Conservation (phyloP, 192 early-diverging fungal genomes). For the Linderina pennispora region DNA sequence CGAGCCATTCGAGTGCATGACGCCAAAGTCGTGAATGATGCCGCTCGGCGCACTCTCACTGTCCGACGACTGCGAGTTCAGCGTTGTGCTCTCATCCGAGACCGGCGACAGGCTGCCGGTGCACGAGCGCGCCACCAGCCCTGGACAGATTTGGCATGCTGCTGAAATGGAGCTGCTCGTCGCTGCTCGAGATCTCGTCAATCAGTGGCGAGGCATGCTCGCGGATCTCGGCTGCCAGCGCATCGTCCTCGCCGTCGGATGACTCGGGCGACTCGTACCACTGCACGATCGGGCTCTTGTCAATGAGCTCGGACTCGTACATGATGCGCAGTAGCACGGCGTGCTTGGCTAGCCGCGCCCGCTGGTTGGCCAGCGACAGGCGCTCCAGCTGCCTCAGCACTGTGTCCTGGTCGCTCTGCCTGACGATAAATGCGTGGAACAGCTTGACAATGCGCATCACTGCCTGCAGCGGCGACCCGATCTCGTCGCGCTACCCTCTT, state of each 20-base stretch:
- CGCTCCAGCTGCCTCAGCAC: constrained; percentile 38
- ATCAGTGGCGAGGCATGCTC: constrained; percentile 23
- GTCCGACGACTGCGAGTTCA: constrained; percentile 23
- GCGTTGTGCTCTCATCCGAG: constrained; percentile 22
- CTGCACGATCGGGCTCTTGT: constrained; percentile 18
- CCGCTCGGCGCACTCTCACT: too few relatives aligned
- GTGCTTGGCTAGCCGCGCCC: constrained; percentile 14
- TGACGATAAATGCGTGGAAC: constrained; percentile 31
- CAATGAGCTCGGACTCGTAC: constrained; percentile 38
- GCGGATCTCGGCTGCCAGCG: constrained; percentile 8
- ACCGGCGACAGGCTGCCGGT: constrained; percentile 30
- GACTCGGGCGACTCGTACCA: constrained; percentile 20
- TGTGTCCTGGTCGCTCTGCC: constrained; percentile 29
- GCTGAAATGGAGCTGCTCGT: constrained; percentile 13
- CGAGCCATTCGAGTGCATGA: too few relatives aligned
- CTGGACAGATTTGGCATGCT: constrained; percentile 10
- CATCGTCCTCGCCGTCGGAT: neutral
- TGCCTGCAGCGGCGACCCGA: constrained; percentile 12
- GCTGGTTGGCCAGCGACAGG: constrained; percentile 34
- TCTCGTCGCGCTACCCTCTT: constrained; percentile 19
- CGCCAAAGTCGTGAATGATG: too few relatives aligned
- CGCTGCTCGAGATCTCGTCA: constrained; percentile 14
- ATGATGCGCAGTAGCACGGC: constrained; percentile 28
- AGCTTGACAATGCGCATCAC: constrained; percentile 29
- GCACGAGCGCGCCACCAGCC: constrained; percentile 1